These are phyloP conservation scores for Aspergillus ochraceus DNA, from an alignment of 2,329 filamentous ascomycete genomes.

Conservation along the genomic window DNA sequence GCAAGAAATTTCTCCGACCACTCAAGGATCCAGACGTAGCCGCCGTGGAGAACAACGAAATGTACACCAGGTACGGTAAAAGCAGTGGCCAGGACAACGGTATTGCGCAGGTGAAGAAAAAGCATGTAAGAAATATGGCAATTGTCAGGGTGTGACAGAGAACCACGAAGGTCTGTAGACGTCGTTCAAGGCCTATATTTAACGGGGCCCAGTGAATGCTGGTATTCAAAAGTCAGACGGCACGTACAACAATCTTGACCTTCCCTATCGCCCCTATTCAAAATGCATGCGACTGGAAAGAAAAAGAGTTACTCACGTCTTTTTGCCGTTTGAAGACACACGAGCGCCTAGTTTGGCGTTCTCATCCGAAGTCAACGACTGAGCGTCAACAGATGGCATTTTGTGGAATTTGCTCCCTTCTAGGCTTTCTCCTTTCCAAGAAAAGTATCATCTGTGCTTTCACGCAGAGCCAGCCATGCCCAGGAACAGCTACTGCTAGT, in stretches of 20 bases:
- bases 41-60: conserved; percentile 72
- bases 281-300: not conserved
- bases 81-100: conserved; percentile 85
- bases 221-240: conserved; percentile 8
- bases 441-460: not conserved
- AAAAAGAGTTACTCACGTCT: not conserved
- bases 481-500: too few species aligned
- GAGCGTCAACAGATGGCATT: not conserved
- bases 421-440: not conserved
- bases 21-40: conserved; percentile 72
- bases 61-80: conserved; percentile 77
- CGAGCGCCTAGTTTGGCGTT: not conserved
- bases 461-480: not conserved
- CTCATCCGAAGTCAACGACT: not conserved
- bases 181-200: conserved; percentile 68
- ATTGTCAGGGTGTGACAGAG: conserved; percentile 72
- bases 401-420: not conserved
- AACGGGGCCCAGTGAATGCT: conserved; percentile 83
- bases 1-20: conserved; percentile 72
- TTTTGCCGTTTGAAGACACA: not conserved
- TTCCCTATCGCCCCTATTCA: not conserved
- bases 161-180: conserved; percentile 76
- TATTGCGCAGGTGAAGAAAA: conserved; percentile 89
- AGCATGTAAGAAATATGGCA: conserved; percentile 69
- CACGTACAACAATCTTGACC: not conserved